phyloP scores from a whole-genome alignment of 2,329 filamentous ascomycete genomes.

The Pseudocercospora fuligena region DNA sequence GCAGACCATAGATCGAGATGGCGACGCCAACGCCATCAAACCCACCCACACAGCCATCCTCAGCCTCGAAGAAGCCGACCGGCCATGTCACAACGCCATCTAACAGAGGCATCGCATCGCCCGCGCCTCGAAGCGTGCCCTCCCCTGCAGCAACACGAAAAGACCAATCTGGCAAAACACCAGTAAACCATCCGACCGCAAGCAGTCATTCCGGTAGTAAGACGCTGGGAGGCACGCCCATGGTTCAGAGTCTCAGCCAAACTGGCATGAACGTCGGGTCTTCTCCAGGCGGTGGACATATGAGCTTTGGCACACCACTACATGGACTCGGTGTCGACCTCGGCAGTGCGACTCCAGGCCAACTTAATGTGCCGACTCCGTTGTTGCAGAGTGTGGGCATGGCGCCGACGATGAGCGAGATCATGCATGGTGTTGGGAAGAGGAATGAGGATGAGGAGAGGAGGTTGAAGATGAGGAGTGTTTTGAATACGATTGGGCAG shows the following conservation, averaged over 20 bases:
- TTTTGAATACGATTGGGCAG: conserved; percentile 68
- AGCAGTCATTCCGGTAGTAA: conserved; percentile 37
- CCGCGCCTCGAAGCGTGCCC: conserved; percentile 41
- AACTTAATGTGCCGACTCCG: conserved; percentile 39
- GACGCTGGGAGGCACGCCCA: conserved; percentile 39
- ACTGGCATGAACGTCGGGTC: conserved; percentile 30
- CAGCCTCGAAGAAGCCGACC: conserved; percentile 38
- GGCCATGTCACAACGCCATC: conserved; percentile 41
- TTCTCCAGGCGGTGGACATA: conserved; percentile 28
- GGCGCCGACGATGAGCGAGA: conserved; percentile 48
- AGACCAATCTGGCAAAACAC: conserved; percentile 45
- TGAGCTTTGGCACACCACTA: conserved; percentile 37
- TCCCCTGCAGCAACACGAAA: conserved; percentile 37
- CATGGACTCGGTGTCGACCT: conserved; percentile 37
- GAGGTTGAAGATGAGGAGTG: conserved; percentile 60
- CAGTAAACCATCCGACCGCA: conserved; percentile 40
- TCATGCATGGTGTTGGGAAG: conserved; percentile 47
- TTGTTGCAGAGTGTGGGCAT: conserved; percentile 46
- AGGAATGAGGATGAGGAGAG: conserved; percentile 59
- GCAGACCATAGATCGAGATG: conserved; percentile 24
- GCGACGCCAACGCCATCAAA: conserved; percentile 34
- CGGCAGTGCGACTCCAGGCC: conserved; percentile 46
- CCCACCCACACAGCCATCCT: conserved; percentile 28
- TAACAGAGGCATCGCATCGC: conserved; percentile 49
- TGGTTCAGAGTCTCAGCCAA: conserved; percentile 41